Base-by-base conservation (phyloP, 306 rosid genomes). In the Adenanthera pavonina region DNA sequence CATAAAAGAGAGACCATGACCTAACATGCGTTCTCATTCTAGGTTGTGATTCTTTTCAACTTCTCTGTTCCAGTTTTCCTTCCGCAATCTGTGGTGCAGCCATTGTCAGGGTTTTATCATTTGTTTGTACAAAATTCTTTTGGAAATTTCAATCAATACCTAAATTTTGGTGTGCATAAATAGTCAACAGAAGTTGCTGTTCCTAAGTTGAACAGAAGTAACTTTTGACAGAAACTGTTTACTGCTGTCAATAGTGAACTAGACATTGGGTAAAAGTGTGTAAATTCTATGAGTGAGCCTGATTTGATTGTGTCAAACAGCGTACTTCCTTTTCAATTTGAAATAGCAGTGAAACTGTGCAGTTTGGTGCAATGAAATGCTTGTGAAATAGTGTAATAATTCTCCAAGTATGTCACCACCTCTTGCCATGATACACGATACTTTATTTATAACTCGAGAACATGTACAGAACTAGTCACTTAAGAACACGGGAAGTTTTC, bases 91-190 rank as follows among this genome's bases (percentile, higher is more conserved):
- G 83, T 79, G 69, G 70, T 81, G 83, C 76, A 81, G 86, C 86
- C 88, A 79, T 78, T 84, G 76, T 76, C 75, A 80, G 82, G 84
- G 90, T 84, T 85, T 91, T 89, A 78, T 51, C 76, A 78, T 86
- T 91, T 86, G 79, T 85, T 82, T 92, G 91, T 87, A 86, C 84
- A 81, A 88, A 82, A 82, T 80, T 89, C 78, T 67, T 82, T 80
- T 86, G 88, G 85, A 86, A 81, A 80, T 81, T 86, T 83, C 86
- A 84, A 81, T 78, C 84, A 54, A 67, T 81, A 84, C 84, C 72
- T 84, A 85, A 84, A 77, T 80, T 84, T 88, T 77, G 57, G 73
- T 80, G 87, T 78, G 68, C 78, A 78, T 79, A 67, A 62, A 62
- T 79, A 71, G 72, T 81, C 81, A 69, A 75, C 78, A 69, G 60